Conservation (phyloP, 108 stramenopile genomes). For the Pseudonitzschia pungens region DNA sequence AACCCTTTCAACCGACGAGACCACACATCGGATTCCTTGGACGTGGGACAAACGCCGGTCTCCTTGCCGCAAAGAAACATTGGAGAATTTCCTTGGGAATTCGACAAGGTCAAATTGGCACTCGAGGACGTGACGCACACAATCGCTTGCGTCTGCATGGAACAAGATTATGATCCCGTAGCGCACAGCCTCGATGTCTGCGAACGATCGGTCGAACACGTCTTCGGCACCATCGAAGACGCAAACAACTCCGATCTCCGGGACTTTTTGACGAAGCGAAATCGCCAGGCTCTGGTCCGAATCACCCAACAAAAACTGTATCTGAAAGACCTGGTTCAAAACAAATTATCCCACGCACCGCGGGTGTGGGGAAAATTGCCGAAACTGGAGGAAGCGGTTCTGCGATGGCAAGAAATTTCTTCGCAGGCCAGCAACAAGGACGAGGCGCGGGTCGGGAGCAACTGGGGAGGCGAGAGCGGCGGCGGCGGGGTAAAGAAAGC, state of each 20-base stretch:
- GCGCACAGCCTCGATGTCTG: slow-evolving; percentile 20
- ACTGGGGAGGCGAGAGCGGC: slow-evolving; percentile 9
- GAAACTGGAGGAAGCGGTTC: neutral
- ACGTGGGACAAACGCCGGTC: slow-evolving; percentile 24
- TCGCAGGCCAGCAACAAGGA: slow-evolving; percentile 25
- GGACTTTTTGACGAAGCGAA: slow-evolving; percentile 23
- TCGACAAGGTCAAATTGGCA: slow-evolving; percentile 19
- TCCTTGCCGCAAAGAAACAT: slow-evolving; percentile 14
- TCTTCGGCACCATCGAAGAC: slow-evolving; percentile 19
- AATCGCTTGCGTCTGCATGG: slow-evolving; percentile 17
- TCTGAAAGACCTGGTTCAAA: slow-evolving; percentile 17
- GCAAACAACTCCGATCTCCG: slow-evolving; percentile 23
- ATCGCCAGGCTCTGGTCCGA: slow-evolving; percentile 24
- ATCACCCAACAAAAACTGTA: slow-evolving; percentile 28
- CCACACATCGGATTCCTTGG: slow-evolving; percentile 15
- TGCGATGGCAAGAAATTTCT: slow-evolving; percentile 27
- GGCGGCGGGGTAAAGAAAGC: slow-evolving; percentile 13
- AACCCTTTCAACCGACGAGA: slow-evolving; percentile 8
- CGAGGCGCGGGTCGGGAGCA: slow-evolving; percentile 1
- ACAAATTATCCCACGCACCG: slow-evolving; percentile 20
- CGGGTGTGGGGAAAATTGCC: slow-evolving; percentile 19
- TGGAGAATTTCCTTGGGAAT: slow-evolving; percentile 32
- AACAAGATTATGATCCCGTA: slow-evolving; percentile 23
- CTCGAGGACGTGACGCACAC: slow-evolving; percentile 23
- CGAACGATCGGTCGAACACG: slow-evolving; percentile 25